These are phyloP conservation scores for Xylaria acuta DNA, from an alignment of 495 filamentous ascomycete genomes.

Conservation along the genomic window DNA sequence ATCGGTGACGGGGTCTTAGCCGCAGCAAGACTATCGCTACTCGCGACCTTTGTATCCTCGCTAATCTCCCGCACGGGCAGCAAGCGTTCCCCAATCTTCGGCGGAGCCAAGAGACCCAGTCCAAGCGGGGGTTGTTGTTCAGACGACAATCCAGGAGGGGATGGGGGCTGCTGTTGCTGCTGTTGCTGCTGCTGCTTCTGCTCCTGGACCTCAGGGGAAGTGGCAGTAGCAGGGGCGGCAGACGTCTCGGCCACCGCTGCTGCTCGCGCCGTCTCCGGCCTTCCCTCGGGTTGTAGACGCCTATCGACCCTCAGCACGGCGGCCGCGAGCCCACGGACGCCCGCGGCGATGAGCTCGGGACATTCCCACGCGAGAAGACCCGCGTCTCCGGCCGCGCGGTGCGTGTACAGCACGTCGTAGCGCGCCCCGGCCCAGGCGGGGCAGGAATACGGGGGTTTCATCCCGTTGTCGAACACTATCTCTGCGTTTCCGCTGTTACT, in stretches of 20 bases:
- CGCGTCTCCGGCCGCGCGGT: conserved; percentile 39
- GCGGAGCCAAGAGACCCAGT: conserved; percentile 30
- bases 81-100: conserved; percentile 21
- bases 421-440: conserved; percentile 52
- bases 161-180: neutral
- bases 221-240: neutral
- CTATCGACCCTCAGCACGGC: conserved; percentile 42
- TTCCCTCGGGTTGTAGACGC: conserved; percentile 38
- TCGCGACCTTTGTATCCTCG: conserved; percentile 36
- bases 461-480: conserved; percentile 17
- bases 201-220: neutral
- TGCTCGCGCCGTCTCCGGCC: conserved; percentile 34
- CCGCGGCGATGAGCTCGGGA: conserved; percentile 47
- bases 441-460: conserved; percentile 42
- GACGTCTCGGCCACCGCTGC: conserved; percentile 7
- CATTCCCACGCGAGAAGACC: conserved; percentile 52
- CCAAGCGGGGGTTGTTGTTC: conserved; percentile 20
- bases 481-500: conserved; percentile 19
- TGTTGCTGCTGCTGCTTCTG: neutral
- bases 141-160: conserved; percentile 26
- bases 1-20: conserved; percentile 27
- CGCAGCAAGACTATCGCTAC: conserved; percentile 22
- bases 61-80: conserved; percentile 31
- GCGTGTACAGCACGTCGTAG: conserved; percentile 49
- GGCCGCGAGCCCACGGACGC: conserved; percentile 47